Evolutionary conservation across 2,329 filamentous ascomycete genomes (phyloP).

Genomic region (Colletotrichum limetticola): DNA sequence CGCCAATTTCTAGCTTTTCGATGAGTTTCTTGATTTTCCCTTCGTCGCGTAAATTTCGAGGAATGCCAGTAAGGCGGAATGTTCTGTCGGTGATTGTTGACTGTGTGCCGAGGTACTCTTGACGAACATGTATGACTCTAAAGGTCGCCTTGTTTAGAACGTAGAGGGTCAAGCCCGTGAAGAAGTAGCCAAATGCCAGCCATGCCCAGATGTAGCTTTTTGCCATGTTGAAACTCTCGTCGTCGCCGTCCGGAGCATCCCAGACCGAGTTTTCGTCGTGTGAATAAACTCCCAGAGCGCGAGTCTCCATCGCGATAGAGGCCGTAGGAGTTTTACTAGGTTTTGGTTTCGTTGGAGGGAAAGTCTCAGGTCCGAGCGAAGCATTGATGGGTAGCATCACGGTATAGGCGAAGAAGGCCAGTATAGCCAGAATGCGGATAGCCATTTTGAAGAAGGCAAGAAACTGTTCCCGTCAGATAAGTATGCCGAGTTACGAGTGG

Average conservation of each 20-base stretch:
- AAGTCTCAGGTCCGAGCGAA: conserved; percentile 53
- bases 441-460: conserved; percentile 97
- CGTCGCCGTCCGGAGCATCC: conserved; percentile 43
- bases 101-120: conserved; percentile 92
- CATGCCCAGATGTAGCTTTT: conserved; percentile 86
- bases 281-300: background rate
- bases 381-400: conserved; percentile 90
- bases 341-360: background rate
- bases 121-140: conserved; percentile 84
- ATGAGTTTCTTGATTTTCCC: conserved; percentile 86
- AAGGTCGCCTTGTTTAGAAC: conserved; percentile 86
- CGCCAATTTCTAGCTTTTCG: conserved; percentile 88
- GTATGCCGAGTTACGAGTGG: no score
- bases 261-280: background rate
- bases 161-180: conserved; percentile 84
- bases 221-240: conserved; percentile 47
- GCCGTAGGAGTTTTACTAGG: background rate
- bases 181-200: conserved; percentile 93
- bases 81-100: conserved; percentile 97
- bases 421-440: conserved; percentile 81
- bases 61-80: conserved; percentile 90
- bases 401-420: conserved; percentile 82
- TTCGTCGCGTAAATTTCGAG: conserved; percentile 80
- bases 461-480: conserved; percentile 61
- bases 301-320: background rate